Evolutionary conservation across 495 filamentous ascomycete genomes (phyloP), one percentile per base, ranked within the genome.

Genomic region (Penicillium parvum): DNA sequence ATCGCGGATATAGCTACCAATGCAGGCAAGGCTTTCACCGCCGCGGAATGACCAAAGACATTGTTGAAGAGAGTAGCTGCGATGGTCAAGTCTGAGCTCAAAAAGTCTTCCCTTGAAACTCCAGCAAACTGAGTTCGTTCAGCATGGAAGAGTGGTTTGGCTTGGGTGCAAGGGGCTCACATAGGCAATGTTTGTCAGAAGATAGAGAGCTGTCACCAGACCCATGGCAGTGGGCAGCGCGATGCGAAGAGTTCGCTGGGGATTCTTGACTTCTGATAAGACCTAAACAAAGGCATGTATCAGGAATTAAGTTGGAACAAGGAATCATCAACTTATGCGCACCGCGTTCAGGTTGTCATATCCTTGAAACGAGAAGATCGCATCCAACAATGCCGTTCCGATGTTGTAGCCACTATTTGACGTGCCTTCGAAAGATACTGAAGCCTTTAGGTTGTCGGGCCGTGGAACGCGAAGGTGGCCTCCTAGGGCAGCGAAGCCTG

Each of bases 241-340:
- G 4, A 78, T 77, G 20, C 73, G 78, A 9, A 88, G 65, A 0
- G 83, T 86, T 14, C 74, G 65, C 3, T 84, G 71, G 0, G 83
- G 84, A 46, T 85, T 68, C 32, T 79, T 79, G 19, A 86, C 82
- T 56, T 88, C 83, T 37, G 84, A 84, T 36, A 88, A 59, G 10
- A 86, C 82, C 49, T 86, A n/a, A 5, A 12, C 79, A 44, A 78
- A 14, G 9, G 8, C 11, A 12, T n/a, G n/a, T n/a, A n/a, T n/a
- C n/a, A n/a, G n/a, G n/a, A n/a, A n/a, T n/a, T n/a, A n/a, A n/a
- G n/a, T n/a, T n/a, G n/a, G n/a, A n/a, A n/a, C n/a, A n/a, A n/a
- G n/a, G n/a, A n/a, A 23, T 10, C 9, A 15, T 11, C 7, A 26
- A 32, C 7, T 5, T 5, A n/a, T 7, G 26, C 34, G 12, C 45